phyloP scores from a whole-genome alignment of 192 early-diverging fungal species.

The Coemansia sp. region DNA sequence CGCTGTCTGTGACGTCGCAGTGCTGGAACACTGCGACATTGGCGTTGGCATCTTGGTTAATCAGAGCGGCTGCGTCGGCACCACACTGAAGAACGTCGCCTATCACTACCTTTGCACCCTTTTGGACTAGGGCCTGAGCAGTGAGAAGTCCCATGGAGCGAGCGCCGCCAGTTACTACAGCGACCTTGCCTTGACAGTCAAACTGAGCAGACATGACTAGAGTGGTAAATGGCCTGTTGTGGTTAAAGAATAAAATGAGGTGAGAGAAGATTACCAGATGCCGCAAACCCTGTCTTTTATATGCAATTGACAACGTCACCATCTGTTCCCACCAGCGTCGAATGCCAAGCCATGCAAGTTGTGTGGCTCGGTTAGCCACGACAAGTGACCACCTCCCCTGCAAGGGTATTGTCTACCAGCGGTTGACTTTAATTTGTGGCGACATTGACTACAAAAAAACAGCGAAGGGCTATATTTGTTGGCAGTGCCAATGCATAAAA shows the following conservation, averaged over 20 bases:
- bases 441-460: no score
- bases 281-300: no score
- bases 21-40: slow-evolving; percentile 45
- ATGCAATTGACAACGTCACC: no score
- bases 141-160: slow-evolving; percentile 59
- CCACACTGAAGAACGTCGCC: slow-evolving; percentile 46
- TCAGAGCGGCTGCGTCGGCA: slow-evolving; percentile 13
- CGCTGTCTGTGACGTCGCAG: slow-evolving; percentile 52
- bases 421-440: no score
- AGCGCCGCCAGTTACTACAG: slow-evolving; percentile 64
- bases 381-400: no score
- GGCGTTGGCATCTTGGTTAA: slow-evolving; percentile 29
- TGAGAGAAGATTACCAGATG: not conserved
- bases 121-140: slow-evolving; percentile 49
- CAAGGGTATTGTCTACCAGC: no score
- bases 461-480: no score
- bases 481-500: no score
- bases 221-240: not conserved
- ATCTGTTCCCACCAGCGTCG: no score
- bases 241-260: not conserved
- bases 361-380: no score
- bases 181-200: slow-evolving; percentile 54
- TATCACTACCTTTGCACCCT: slow-evolving; percentile 59
- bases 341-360: no score
- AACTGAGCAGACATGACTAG: not conserved